These are phyloP conservation scores for Solidago caesia DNA, from an alignment of 129 eudicot species.

Conservation along the genomic window DNA sequence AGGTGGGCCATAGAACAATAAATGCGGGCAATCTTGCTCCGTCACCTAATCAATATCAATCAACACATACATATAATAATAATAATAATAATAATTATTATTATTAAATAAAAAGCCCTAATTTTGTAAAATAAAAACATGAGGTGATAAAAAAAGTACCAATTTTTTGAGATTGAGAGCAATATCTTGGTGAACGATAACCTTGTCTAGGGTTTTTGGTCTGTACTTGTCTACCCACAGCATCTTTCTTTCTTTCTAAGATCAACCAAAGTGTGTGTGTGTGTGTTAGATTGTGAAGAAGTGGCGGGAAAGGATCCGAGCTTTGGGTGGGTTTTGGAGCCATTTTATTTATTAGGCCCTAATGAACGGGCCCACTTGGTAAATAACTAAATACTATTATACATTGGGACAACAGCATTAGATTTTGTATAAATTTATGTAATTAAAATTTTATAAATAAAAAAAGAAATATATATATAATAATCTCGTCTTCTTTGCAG, in stretches of 20 bases:
- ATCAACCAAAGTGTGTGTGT: background rate
- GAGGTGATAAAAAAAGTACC: conserved; percentile 38
- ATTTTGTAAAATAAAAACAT: background rate
- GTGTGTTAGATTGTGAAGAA: conserved; percentile 24
- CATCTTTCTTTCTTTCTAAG: conserved; percentile 39
- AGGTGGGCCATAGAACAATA: conserved; percentile 86
- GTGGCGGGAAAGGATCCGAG: conserved; percentile 37
- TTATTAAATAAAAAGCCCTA: conserved; percentile 14
- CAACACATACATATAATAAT: background rate
- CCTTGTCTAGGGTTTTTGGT: conserved; percentile 94
- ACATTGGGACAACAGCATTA: too few relatives aligned
- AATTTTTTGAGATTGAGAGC: conserved; percentile 89
- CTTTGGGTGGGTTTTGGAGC: background rate
- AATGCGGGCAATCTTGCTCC: conserved; percentile 97
- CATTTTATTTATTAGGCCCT: conserved; percentile 18
- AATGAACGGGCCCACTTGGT: conserved; percentile 2
- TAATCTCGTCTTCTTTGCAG: too few relatives aligned
- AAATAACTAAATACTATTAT: background rate
- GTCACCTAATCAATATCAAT: conserved; percentile 47
- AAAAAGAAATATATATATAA: too few relatives aligned
- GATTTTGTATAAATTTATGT: too few relatives aligned
- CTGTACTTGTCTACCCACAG: conserved; percentile 97
- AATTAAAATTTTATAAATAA: too few relatives aligned
- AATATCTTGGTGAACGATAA: conserved; percentile 77
- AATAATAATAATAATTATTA: background rate